Evolutionary conservation across 2,329 filamentous ascomycete genomes (phyloP).

Genomic region (Pseudogymnoascus sp.): DNA sequence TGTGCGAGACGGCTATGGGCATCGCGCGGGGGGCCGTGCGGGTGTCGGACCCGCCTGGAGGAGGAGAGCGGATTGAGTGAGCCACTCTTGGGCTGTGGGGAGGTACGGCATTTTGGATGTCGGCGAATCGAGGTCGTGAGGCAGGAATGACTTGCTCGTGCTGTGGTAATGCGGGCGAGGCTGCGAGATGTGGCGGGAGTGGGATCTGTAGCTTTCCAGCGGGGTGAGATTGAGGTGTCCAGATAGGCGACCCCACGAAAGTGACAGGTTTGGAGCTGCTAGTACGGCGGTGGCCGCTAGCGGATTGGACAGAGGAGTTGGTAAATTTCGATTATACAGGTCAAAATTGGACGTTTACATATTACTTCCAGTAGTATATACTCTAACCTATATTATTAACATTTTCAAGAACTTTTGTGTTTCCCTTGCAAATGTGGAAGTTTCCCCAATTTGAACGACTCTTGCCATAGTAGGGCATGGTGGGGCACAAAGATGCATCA

Average conservation of each 20-base stretch:
- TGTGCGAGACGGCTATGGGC: background rate
- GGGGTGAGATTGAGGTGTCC: constrained; percentile 7
- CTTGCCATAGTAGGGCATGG: background rate
- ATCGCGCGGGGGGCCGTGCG: constrained; percentile 45
- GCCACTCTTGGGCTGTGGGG: constrained; percentile 80
- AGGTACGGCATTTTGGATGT: constrained; percentile 65
- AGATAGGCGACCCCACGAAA: constrained; percentile 7
- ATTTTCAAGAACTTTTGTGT: background rate
- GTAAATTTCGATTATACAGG: background rate
- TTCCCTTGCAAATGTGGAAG: background rate
- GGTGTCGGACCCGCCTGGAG: constrained; percentile 79
- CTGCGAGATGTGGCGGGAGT: background rate
- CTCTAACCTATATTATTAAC: background rate
- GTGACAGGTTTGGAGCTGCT: background rate
- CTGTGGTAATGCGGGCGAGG: background rate
- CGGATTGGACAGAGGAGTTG: background rate
- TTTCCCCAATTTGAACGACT: background rate
- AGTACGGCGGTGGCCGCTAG: constrained; percentile 1
- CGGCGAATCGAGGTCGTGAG: constrained; percentile 1
- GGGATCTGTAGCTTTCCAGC: constrained; percentile 2
- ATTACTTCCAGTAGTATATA: background rate
- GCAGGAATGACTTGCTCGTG: background rate
- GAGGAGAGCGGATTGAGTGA: constrained; percentile 78
- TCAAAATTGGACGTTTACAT: background rate
- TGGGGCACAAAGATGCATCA: background rate